A percentile compares a stretch with the other conserved stretches of the same genome.
Conservation (phyloP, 164 flowering plant genomes). For the Aristolochia californica region DNA sequence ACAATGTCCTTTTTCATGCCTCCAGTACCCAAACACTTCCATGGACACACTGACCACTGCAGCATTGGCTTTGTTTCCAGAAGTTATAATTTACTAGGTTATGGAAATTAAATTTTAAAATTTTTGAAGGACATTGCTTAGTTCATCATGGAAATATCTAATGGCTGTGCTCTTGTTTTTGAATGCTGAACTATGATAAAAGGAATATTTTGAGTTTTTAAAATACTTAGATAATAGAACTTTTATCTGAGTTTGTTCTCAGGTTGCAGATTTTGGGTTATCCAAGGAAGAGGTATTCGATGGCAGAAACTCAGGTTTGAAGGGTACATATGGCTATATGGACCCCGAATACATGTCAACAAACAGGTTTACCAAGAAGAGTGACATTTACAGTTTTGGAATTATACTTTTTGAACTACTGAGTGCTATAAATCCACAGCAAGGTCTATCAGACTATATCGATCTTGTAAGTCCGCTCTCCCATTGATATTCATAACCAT, state of each 20-base stretch:
- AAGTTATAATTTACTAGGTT: too few relatives aligned
- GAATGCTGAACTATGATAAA: too few relatives aligned
- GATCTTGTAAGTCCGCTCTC: constrained; percentile 58
- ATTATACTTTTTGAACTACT: constrained; percentile 85
- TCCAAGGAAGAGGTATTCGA: constrained; percentile 83
- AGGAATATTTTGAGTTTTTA: too few relatives aligned
- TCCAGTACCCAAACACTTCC: too few relatives aligned
- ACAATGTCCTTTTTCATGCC: constrained; percentile 1
- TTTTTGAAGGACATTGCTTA: too few relatives aligned
- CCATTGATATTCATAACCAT: not conserved
- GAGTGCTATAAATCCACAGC: constrained; percentile 91
- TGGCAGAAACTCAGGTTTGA: constrained; percentile 68
- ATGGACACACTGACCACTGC: too few relatives aligned
- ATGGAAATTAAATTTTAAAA: too few relatives aligned
- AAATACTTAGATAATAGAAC: too few relatives aligned
- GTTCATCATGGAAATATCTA: too few relatives aligned
- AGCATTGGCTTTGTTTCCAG: too few relatives aligned
- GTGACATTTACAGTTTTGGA: constrained; percentile 93
- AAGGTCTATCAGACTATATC: constrained; percentile 80
- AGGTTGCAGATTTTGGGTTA: constrained; percentile 99
- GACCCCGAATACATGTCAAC: constrained; percentile 91
- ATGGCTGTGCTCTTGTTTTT: too few relatives aligned
- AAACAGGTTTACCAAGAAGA: constrained; percentile 79
- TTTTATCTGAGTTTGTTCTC: not conserved
- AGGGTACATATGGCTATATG: constrained; percentile 96